A percentile compares a stretch with the other conserved stretches of the same genome.
Conservation (phyloP, 768 basidiomycete species). For the Russula ochroleuca region DNA sequence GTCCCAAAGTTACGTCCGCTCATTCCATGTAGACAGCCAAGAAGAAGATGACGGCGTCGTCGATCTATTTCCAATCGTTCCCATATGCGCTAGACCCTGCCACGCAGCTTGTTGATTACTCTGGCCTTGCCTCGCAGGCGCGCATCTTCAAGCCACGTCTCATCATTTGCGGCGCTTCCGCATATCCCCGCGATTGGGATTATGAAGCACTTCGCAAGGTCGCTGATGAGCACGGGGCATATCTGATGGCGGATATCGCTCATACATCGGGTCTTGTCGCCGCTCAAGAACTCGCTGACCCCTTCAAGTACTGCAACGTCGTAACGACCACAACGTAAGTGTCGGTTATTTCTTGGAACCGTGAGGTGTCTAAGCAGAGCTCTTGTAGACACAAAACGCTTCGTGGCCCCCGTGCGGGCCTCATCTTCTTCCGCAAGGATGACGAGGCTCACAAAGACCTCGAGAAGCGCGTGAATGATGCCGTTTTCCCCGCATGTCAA, state of each 20-base stretch:
- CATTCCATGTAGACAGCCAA: constrained; percentile 71
- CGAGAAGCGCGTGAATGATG: constrained; percentile 95
- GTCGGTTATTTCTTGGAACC: neutral
- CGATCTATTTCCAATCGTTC: constrained; percentile 99
- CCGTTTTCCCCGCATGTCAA: constrained; percentile 99
- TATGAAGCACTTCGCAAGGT: constrained; percentile 77
- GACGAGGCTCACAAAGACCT: constrained; percentile 75
- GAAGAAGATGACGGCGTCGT: constrained; percentile 99
- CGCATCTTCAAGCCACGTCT: constrained; percentile 93
- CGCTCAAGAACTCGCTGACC: constrained; percentile 82
- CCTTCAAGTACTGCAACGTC: constrained; percentile 95
- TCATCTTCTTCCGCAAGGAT: constrained; percentile 98
- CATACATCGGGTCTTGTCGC: constrained; percentile 96
- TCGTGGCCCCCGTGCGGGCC: constrained; percentile 93
- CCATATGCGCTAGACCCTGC: constrained; percentile 83
- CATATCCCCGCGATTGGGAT: constrained; percentile 99
- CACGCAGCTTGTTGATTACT: constrained; percentile 89
- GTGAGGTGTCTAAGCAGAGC: neutral
- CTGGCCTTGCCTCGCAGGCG: constrained; percentile 72
- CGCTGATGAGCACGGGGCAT: constrained; percentile 84
- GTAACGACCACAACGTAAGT: constrained; percentile 94
- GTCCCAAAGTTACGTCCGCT: constrained; percentile 7
- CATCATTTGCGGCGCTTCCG: constrained; percentile 96
- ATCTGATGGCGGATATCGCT: constrained; percentile 94
- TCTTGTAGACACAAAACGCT: constrained; percentile 87